Conservation (phyloP, 2,329 filamentous ascomycete genomes). For the Elsinoe arachidis region DNA sequence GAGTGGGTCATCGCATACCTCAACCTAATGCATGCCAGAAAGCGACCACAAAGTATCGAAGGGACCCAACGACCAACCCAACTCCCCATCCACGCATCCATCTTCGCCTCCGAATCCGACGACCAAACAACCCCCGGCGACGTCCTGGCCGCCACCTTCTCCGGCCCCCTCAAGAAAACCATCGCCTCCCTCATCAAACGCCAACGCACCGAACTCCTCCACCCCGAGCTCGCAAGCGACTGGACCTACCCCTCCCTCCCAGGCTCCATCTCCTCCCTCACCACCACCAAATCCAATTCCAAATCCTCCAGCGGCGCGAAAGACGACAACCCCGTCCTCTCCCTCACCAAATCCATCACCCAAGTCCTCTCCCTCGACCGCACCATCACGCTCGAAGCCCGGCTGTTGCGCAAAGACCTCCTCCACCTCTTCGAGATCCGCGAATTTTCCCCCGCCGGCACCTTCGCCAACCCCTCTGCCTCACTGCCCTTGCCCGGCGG, state of each 20-base stretch:
- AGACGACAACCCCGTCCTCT: slow-evolving; percentile 64
- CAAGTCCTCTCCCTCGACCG: slow-evolving; percentile 87
- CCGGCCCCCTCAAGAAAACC: slow-evolving; percentile 83
- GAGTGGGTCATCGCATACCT: slow-evolving; percentile 95
- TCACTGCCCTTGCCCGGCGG: slow-evolving; percentile 53
- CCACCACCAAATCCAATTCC: slow-evolving; percentile 17
- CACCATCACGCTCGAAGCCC: slow-evolving; percentile 78
- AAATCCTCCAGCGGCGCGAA: slow-evolving; percentile 20
- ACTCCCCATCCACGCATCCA: slow-evolving; percentile 47
- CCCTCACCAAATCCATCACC: slow-evolving; percentile 87
- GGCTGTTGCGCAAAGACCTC: slow-evolving; percentile 79
- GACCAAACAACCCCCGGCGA: slow-evolving; percentile 49
- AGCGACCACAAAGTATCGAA: slow-evolving; percentile 48
- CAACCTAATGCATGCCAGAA: slow-evolving; percentile 82
- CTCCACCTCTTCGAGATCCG: slow-evolving; percentile 85
- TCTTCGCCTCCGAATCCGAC: slow-evolving; percentile 48
- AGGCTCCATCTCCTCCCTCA: slow-evolving; percentile 53
- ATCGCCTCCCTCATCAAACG: slow-evolving; percentile 72
- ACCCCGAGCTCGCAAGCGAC: slow-evolving; percentile 78
- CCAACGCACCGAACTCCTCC: slow-evolving; percentile 80
- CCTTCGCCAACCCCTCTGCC: slow-evolving; percentile 76
- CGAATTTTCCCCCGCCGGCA: slow-evolving; percentile 83
- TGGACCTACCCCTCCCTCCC: slow-evolving; percentile 78
- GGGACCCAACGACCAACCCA: slow-evolving; percentile 52
- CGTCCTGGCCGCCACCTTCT: slow-evolving; percentile 72